Evolutionary conservation across 345 rosid genomes (phyloP), one percentile per base, ranked within the genome.

Genomic region (Lepidium africanum): DNA sequence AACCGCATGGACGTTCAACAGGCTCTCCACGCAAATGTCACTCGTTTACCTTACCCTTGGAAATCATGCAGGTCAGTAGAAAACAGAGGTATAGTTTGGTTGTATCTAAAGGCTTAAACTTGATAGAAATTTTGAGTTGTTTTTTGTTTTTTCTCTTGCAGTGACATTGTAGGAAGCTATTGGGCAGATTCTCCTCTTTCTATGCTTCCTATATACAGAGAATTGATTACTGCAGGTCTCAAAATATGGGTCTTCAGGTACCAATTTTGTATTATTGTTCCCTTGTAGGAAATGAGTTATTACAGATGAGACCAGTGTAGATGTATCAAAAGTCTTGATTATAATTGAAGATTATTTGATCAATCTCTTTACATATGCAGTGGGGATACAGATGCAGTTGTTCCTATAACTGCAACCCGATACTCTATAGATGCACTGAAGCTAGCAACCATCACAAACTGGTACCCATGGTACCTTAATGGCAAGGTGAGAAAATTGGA

Each of bases 321-420:
- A 36, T 16, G 3, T 58, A 39, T 57, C 55, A 17, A 45, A 11
- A 32, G 16, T 25, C 48, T 59, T 59, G n/a, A 51, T 17, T 55
- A 8, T 38, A 47, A 55, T 4, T 63, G 39, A 55, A 63, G 58
- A 16, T 45, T 54, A 57, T 36, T 63, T 72, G 58, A 50, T 50
- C 61, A 59, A 35, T 57, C 70, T 66, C n/a, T 12, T 13, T 65
- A 14, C 14, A 59, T 19, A 38, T 75, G 59, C 97, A 93, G 98
- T 66, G 98, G 97, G 72, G 98, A 93, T 73, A 88, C 98, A 17
- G 97, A 93, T 73, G 70, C 98, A 6, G 92, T 90, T 19, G 92
- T 93, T 83, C 97, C 98, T 53, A 61, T 93, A 12, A 90, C 97
- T 30, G 98, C 94, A 63, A 93, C 92, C 11, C 86, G 97, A 65